phyloP scores from a whole-genome alignment of 2,329 filamentous ascomycete genomes.

The Cercospora sp. region DNA sequence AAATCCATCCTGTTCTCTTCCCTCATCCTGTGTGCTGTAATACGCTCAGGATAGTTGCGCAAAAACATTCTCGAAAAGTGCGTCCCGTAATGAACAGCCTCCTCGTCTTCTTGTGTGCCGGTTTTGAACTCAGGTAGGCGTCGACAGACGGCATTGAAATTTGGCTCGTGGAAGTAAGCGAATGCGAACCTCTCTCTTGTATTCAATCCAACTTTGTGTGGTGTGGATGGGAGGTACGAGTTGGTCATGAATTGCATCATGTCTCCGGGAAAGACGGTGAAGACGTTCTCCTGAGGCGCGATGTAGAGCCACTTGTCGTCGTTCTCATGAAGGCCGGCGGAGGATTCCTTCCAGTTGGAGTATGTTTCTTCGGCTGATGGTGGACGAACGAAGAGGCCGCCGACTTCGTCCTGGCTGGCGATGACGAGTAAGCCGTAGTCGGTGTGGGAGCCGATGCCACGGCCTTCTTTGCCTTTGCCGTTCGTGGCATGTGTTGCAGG shows the following conservation, averaged over 20 bases:
- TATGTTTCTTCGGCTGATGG: constrained; percentile 13
- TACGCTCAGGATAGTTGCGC: constrained; percentile 7
- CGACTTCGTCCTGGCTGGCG: constrained; percentile 19
- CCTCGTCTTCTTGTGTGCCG: not conserved
- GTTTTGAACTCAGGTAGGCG: constrained; percentile 8
- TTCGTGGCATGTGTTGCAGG: constrained; percentile 11
- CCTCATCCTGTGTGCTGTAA: constrained; percentile 9
- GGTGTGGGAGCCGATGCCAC: constrained; percentile 19
- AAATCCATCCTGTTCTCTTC: constrained; percentile 18
- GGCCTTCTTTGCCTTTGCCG: constrained; percentile 17
- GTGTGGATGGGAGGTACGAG: constrained; percentile 16
- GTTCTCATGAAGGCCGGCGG: constrained; percentile 13
- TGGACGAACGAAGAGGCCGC: constrained; percentile 16
- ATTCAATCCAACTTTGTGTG: constrained; percentile 19
- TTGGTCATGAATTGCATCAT: constrained; percentile 22
- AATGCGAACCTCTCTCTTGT: constrained; percentile 12
- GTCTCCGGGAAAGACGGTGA: constrained; percentile 17
- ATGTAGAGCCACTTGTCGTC: constrained; percentile 16
- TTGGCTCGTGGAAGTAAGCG: constrained; percentile 20
- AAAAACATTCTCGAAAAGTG: constrained; percentile 21
- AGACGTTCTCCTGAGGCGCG: constrained; percentile 12
- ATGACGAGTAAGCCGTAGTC: constrained; percentile 21
- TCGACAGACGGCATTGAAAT: constrained; percentile 18
- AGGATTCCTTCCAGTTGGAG: constrained; percentile 16
- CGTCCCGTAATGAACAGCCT: constrained; percentile 15